phyloP scores from a whole-genome alignment of 1,284 basidiomycete species.

The Cryptococcus hybrid region DNA sequence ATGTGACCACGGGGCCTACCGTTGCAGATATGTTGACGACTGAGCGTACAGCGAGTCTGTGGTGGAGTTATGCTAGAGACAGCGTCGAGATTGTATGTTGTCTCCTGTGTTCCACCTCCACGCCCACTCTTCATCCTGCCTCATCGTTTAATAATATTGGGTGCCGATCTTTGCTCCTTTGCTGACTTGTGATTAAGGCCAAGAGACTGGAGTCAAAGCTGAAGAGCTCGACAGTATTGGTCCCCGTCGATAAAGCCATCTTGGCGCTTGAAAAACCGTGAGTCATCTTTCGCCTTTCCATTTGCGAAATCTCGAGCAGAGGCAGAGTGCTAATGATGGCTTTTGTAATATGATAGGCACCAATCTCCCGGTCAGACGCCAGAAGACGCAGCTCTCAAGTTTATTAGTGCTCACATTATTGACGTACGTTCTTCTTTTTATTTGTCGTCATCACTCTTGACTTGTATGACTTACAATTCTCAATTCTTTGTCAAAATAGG shows the following conservation, averaged over 20 bases:
- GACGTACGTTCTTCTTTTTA: slow-evolving; percentile 20
- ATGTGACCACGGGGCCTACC: slow-evolving; percentile 4
- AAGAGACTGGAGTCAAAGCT: slow-evolving; percentile 14
- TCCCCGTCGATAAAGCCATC: slow-evolving; percentile 45
- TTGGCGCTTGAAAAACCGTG: slow-evolving; percentile 27
- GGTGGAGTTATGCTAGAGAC: slow-evolving; percentile 47
- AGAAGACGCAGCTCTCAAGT: slow-evolving; percentile 33
- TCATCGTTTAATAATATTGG: not conserved
- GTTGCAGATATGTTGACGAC: slow-evolving; percentile 42
- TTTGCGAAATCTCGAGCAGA: not conserved
- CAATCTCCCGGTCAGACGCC: slow-evolving; percentile 15
- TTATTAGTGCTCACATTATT: slow-evolving; percentile 42
- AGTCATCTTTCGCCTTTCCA: not conserved
- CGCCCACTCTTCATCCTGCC: not conserved
- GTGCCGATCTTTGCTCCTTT: not conserved
- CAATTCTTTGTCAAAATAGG: not conserved
- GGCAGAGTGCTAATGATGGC: not conserved
- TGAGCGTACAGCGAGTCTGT: slow-evolving; percentile 36
- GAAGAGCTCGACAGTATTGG: slow-evolving; percentile 40
- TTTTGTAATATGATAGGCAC: slow-evolving; percentile 13
- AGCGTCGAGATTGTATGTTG: slow-evolving; percentile 32
- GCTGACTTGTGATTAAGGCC: slow-evolving; percentile 10
- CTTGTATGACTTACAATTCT: not conserved
- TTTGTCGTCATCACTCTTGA: not conserved
- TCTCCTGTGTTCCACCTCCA: not conserved